These are phyloP conservation scores for Cryptococcus hybrid DNA, from an alignment of 1,284 basidiomycete species.

Conservation along the genomic window DNA sequence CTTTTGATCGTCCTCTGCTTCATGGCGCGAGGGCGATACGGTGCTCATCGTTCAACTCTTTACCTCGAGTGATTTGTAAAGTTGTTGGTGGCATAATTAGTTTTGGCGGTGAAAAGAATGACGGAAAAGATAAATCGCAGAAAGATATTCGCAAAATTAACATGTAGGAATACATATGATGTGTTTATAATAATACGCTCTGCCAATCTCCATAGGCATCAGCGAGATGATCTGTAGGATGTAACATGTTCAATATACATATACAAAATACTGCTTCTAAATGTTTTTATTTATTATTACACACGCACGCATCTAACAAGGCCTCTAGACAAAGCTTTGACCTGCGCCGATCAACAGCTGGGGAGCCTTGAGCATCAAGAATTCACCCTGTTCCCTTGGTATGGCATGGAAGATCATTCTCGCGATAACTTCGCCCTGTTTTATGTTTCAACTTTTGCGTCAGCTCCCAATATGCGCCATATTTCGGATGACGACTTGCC, in stretches of 20 bases:
- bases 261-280: not conserved
- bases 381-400: constrained; percentile 28
- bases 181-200: too few relatives aligned
- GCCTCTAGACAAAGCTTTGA: not conserved
- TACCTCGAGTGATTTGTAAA: constrained; percentile 29
- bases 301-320: not conserved
- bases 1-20: constrained; percentile 46
- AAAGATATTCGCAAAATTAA: too few relatives aligned
- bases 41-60: constrained; percentile 35
- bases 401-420: constrained; percentile 62
- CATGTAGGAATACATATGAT: too few relatives aligned
- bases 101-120: too few relatives aligned
- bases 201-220: too few relatives aligned
- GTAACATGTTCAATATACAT: too few relatives aligned
- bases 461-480: not conserved
- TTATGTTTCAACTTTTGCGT: not conserved
- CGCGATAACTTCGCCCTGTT: constrained; percentile 72
- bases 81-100: not conserved
- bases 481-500: constrained; percentile 14
- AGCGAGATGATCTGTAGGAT: too few relatives aligned
- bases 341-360: constrained; percentile 12
- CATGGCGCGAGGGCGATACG: constrained; percentile 46
- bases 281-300: not conserved
- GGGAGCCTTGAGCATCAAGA: constrained; percentile 25
- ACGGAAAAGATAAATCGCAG: too few relatives aligned